Evolutionary conservation across 768 basidiomycete genomes (phyloP).

Genomic region (Sporobolomyces pararoseus): DNA sequence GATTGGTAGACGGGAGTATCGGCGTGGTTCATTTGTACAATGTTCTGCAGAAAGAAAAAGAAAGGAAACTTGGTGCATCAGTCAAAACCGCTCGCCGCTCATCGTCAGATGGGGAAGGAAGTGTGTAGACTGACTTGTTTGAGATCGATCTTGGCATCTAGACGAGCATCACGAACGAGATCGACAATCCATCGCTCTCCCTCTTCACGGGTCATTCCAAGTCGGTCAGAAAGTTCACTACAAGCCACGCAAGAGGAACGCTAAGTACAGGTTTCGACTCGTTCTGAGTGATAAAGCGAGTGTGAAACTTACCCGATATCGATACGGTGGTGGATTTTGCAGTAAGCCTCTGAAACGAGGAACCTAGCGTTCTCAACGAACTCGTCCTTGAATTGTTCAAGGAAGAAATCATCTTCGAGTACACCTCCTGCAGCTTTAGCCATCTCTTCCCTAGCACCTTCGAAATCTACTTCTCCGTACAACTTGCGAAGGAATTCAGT

Average conservation of each 20-base stretch:
- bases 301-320: conserved; percentile 50
- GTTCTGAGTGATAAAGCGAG: not conserved
- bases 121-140: conserved; percentile 64
- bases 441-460: conserved; percentile 70
- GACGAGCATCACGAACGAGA: conserved; percentile 92
- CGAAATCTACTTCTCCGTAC: conserved; percentile 93
- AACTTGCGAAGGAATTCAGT: conserved; percentile 90
- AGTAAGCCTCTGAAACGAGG: conserved; percentile 94
- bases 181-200: conserved; percentile 99
- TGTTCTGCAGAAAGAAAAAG: conserved; percentile 61
- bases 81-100: not conserved
- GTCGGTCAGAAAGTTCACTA: conserved; percentile 85
- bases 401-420: conserved; percentile 88
- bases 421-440: conserved; percentile 53
- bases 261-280: not conserved
- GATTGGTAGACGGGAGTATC: conserved; percentile 85
- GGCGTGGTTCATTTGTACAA: conserved; percentile 89
- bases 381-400: conserved; percentile 81
- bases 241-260: not conserved
- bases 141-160: conserved; percentile 97
- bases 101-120: not conserved
- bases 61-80: not conserved
- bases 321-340: conserved; percentile 79
- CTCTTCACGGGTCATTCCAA: conserved; percentile 89
- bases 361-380: conserved; percentile 96